phyloP scores from a whole-genome alignment of 495 filamentous ascomycete genomes.

The Staphylotrichum longicolle region DNA sequence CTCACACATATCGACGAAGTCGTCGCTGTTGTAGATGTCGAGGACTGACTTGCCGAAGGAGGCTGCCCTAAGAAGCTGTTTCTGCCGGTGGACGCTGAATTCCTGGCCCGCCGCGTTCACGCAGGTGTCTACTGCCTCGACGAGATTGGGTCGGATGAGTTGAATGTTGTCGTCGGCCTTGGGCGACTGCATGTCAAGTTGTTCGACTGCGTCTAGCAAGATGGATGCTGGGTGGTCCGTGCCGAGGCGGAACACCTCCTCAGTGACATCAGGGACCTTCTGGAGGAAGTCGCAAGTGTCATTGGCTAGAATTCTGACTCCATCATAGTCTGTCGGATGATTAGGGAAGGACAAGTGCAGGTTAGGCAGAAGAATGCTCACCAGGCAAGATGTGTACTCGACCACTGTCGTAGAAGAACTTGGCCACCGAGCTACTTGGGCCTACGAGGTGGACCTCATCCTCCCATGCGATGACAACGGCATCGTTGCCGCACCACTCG shows the following conservation, averaged over 20 bases:
- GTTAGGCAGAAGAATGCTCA: constrained; percentile 40
- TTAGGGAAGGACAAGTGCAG: constrained; percentile 49
- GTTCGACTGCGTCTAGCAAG: constrained; percentile 85
- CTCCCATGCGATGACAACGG: constrained; percentile 92
- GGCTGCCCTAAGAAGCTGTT: constrained; percentile 88
- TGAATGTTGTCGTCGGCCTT: constrained; percentile 98
- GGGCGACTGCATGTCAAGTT: constrained; percentile 88
- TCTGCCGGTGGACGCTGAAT: constrained; percentile 87
- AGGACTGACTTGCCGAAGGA: constrained; percentile 96
- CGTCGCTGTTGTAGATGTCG: constrained; percentile 93
- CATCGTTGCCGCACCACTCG: constrained; percentile 95
- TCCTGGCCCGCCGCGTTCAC: constrained; percentile 90
- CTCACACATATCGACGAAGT: constrained; percentile 98
- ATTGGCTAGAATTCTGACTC: constrained; percentile 81
- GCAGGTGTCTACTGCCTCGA: constrained; percentile 89
- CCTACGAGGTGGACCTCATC: constrained; percentile 97
- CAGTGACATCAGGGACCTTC: constrained; percentile 82
- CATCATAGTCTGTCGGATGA: constrained; percentile 71
- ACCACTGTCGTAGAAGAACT: constrained; percentile 79
- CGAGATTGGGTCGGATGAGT: constrained; percentile 78
- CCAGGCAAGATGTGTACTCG: constrained; percentile 87
- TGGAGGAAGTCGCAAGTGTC: constrained; percentile 94
- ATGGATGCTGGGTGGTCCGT: constrained; percentile 81
- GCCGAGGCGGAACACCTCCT: constrained; percentile 84
- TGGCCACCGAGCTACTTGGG: constrained; percentile 72